Conservation (phyloP, 768 basidiomycete species). For the Leccinum broughii region DNA sequence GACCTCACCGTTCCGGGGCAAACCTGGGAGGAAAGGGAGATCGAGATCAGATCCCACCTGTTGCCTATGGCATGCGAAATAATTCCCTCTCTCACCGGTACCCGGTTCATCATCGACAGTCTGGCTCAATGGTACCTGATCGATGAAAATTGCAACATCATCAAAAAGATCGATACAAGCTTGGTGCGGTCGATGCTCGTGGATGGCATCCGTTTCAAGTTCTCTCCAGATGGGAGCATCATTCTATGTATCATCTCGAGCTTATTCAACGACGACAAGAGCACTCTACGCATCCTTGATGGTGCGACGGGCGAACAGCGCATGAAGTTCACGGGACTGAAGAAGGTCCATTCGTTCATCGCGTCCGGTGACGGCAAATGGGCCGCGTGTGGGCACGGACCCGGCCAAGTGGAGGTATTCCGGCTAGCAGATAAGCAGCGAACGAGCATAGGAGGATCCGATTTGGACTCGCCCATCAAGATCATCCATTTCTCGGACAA, state of each 20-base stretch:
- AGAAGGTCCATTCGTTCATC: constrained; percentile 1
- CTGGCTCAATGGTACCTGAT: constrained; percentile 1
- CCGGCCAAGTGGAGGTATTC: constrained; percentile 7
- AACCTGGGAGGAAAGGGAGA: constrained; percentile 5
- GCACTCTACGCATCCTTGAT: constrained; percentile 12
- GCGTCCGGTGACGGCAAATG: constrained; percentile 9
- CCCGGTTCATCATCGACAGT: constrained; percentile 10
- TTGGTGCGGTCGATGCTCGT: not conserved
- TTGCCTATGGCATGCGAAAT: not conserved
- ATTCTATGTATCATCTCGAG: constrained; percentile 3
- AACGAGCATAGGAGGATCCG: not conserved
- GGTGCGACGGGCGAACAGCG: constrained; percentile 10
- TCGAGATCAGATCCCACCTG: not conserved
- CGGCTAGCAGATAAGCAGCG: not conserved
- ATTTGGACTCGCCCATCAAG: not conserved
- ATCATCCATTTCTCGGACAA: constrained; percentile 21
- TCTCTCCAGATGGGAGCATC: constrained; percentile 16
- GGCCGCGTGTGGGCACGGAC: constrained; percentile 11
- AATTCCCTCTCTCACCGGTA: constrained; percentile 8
- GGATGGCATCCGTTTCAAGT: not conserved
- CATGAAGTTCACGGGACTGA: constrained; percentile 12
- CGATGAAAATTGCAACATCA: not conserved
- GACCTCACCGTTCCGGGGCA: not conserved
- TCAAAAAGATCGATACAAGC: constrained; percentile 16
- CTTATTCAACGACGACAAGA: constrained; percentile 8